phyloP scores from a whole-genome alignment of 495 filamentous ascomycete species.

The Elasticomyces elasticus region DNA sequence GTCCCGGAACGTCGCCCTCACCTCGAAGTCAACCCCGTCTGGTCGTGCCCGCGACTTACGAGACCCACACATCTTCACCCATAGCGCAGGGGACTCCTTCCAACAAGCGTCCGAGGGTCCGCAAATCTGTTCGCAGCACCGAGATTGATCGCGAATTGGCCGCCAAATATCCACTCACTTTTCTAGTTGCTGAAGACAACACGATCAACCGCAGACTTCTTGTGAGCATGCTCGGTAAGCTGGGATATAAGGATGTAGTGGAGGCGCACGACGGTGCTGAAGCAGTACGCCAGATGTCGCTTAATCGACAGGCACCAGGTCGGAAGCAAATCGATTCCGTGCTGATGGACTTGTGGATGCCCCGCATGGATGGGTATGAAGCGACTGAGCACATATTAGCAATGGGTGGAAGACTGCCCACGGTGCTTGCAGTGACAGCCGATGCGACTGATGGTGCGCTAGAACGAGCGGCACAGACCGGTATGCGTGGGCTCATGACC shows the following conservation, averaged over 20 bases:
- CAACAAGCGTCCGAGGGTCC: background rate
- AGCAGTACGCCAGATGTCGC: constrained; percentile 54
- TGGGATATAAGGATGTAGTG: constrained; percentile 53
- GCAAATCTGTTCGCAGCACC: constrained; percentile 20
- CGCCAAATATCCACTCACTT: constrained; percentile 52
- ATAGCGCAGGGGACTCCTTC: background rate
- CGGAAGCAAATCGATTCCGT: constrained; percentile 47
- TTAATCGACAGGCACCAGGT: background rate
- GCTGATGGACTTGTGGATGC: constrained; percentile 85
- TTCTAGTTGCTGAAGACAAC: constrained; percentile 74
- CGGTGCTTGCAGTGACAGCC: constrained; percentile 62
- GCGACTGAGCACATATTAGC: constrained; percentile 56
- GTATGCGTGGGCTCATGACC: constrained; percentile 69
- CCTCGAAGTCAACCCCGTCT: background rate
- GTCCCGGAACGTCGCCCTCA: background rate
- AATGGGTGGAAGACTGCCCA: constrained; percentile 32
- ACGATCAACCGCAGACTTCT: constrained; percentile 67
- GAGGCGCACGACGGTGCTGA: constrained; percentile 66
- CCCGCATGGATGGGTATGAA: constrained; percentile 71
- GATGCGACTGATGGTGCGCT: constrained; percentile 63
- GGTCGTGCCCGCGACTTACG: background rate
- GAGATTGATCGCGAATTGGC: constrained; percentile 41
- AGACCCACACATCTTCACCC: constrained; percentile 3
- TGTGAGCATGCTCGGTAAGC: constrained; percentile 57
- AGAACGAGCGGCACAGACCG: constrained; percentile 52